Conservation (phyloP, 495 filamentous ascomycete genomes). For the Hypoxylon trugodes region DNA sequence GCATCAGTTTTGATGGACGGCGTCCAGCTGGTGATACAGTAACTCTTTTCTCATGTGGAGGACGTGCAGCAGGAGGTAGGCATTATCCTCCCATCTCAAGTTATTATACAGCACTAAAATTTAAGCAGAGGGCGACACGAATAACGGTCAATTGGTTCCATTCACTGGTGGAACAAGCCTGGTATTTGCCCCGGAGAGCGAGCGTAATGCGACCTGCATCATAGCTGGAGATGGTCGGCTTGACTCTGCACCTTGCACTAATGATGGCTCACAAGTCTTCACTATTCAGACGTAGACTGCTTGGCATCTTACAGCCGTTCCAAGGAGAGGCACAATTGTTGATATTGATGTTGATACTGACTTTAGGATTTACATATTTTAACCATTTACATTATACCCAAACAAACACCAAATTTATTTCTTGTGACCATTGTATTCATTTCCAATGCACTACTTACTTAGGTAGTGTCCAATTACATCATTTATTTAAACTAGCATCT, state of each 20-base stretch:
- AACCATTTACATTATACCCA: too few species aligned
- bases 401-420: too few species aligned
- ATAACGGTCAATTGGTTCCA: conserved; percentile 52
- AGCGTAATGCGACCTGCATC: conserved; percentile 52
- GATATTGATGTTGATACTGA: not conserved
- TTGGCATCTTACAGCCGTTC: too few species aligned
- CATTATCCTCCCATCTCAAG: not conserved
- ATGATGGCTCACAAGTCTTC: conserved; percentile 54
- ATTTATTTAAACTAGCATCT: too few species aligned
- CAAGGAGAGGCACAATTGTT: not conserved
- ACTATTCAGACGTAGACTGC: conserved; percentile 49
- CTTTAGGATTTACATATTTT: too few species aligned
- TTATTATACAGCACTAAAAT: conserved; percentile 15
- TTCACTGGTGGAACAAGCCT: conserved; percentile 52
- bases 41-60: conserved; percentile 62
- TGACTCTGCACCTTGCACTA: conserved; percentile 51
- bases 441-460: too few species aligned
- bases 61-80: conserved; percentile 59
- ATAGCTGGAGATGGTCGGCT: conserved; percentile 50
- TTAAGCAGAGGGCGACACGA: conserved; percentile 51
- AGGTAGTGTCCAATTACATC: too few species aligned
- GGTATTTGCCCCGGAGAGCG: conserved; percentile 52
- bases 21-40: conserved; percentile 56
- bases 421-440: too few species aligned
- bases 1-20: conserved; percentile 59